phyloP scores from a whole-genome alignment of 345 rosid species.

The Sonneratia caseolaris region DNA sequence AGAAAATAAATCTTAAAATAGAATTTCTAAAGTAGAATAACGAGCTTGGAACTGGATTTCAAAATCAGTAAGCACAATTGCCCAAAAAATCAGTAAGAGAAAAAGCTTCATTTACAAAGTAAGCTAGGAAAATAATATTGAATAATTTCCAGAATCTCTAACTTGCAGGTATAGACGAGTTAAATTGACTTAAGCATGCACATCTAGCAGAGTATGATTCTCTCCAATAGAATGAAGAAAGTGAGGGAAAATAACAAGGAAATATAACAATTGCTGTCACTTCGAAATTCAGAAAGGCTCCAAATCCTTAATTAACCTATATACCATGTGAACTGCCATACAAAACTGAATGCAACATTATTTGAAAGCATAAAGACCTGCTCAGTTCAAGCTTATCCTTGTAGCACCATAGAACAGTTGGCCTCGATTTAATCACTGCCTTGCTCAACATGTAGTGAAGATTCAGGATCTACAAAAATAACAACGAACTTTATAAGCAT shows the following conservation, averaged over 20 bases:
- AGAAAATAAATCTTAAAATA: not conserved
- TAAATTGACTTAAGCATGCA: not conserved
- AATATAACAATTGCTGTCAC: not conserved
- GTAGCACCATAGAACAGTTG: constrained; percentile 87
- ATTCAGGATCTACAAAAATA: constrained; percentile 59
- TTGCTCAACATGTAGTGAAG: constrained; percentile 80
- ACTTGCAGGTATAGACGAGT: not conserved
- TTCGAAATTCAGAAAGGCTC: not conserved
- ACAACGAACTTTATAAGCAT: not conserved
- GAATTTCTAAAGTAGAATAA: not conserved
- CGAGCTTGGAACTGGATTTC: not conserved
- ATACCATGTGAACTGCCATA: not conserved
- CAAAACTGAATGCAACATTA: not conserved
- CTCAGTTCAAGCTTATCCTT: constrained; percentile 90
- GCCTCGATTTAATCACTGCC: constrained; percentile 59
- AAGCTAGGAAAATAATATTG: not conserved
- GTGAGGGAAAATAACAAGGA: not conserved
- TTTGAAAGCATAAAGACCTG: constrained; percentile 43
- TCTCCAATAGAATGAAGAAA: not conserved
- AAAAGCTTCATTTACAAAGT: not conserved
- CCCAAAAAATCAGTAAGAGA: not conserved
- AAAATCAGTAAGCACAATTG: not conserved
- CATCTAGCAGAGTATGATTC: not conserved
- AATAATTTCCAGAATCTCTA: not conserved
- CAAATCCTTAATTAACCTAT: not conserved